Evolutionary conservation across 148 eudicot species (phyloP), one percentile per base, ranked within the genome.

Genomic region (Persicaria maculosa): DNA sequence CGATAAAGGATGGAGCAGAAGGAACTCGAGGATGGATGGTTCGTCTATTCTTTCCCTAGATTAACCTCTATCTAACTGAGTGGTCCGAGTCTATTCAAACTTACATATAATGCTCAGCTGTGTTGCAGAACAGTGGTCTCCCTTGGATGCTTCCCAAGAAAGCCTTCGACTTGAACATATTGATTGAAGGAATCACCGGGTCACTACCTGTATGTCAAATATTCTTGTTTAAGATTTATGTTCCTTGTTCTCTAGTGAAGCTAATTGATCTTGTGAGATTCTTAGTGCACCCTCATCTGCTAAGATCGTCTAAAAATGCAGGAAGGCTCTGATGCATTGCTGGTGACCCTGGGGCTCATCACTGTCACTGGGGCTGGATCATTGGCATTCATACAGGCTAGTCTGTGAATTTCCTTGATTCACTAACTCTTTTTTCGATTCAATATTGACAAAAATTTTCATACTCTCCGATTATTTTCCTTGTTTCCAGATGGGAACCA

Each of bases 1-100:
- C 96, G 50, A 88, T 92, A 71, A 90, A 90, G 90, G 99, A 95
- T 74, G 99, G 99, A 76, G 97, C 99, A 61, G 99, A 92, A 86
- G 99, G 99, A 75, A 76, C 90, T 69, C 84, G 90, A 9, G 99
- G 99, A 83, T 95, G 99, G 99, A 77, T 77, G 92, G 99, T 95
- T 68, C 72, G 75, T 80, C 12, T 31, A 36, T 65, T 76, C 53
- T 61, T 71, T 46, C 62, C 12, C 69, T 67, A 22, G 50, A 40
- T 68, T 65, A 57, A 1, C 55, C 55, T 25, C 44, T 62, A 25
- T 10, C 68, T 10, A 62, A 62, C 44, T n/a, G n/a, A n/a, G n/a
- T n/a, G n/a, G n/a, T n/a, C n/a, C 68, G n/a, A 62, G 44, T 36
- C 68, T 22, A 61, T 61, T 31, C 64, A 57, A 57, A 57, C 20